A percentile compares a stretch with the other conserved stretches of the same genome.
Evolutionary conservation across 805 yeast genomes (phyloP).

Genomic region (Suhomyces kilbournensis): DNA sequence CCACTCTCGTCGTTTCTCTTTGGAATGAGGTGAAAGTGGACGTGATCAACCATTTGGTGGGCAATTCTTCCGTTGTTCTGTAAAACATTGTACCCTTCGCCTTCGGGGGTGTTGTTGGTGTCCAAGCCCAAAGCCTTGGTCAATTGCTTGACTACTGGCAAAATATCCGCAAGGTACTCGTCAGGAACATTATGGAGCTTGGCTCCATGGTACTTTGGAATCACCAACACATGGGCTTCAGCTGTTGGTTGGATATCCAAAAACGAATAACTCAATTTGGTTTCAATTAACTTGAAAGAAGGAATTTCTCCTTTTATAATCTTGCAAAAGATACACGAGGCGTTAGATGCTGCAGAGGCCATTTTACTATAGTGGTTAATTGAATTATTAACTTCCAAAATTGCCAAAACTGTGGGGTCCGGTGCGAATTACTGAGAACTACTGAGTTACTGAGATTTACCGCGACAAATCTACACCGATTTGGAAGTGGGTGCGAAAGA

Average conservation of each 20-base stretch:
- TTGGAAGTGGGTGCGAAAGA: too few species aligned
- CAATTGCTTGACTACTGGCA: constrained; percentile 85
- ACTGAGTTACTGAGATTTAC: too few species aligned
- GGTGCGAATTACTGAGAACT: too few species aligned
- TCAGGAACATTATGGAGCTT: constrained; percentile 91
- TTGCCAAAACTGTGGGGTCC: neutral
- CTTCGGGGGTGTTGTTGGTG: constrained; percentile 57
- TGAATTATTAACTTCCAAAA: neutral
- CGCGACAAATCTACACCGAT: too few species aligned
- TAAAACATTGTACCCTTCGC: constrained; percentile 79
- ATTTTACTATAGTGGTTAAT: constrained; percentile 3
- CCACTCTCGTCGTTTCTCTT: constrained; percentile 74
- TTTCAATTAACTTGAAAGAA: constrained; percentile 83
- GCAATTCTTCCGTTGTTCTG: constrained; percentile 96
- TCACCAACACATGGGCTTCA: constrained; percentile 82
- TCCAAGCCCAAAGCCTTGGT: constrained; percentile 69
- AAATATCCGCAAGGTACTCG: constrained; percentile 78
- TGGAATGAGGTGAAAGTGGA: constrained; percentile 95
- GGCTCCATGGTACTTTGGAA: constrained; percentile 93
- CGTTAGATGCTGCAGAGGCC: constrained; percentile 35
- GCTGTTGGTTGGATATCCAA: constrained; percentile 92
- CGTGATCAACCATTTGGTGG: constrained; percentile 94
- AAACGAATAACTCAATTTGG: constrained; percentile 77
- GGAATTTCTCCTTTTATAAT: constrained; percentile 96
- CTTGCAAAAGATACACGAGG: constrained; percentile 87